Conservation (phyloP, 352 stramenopile genomes). For the Phytophthora cactorum region DNA sequence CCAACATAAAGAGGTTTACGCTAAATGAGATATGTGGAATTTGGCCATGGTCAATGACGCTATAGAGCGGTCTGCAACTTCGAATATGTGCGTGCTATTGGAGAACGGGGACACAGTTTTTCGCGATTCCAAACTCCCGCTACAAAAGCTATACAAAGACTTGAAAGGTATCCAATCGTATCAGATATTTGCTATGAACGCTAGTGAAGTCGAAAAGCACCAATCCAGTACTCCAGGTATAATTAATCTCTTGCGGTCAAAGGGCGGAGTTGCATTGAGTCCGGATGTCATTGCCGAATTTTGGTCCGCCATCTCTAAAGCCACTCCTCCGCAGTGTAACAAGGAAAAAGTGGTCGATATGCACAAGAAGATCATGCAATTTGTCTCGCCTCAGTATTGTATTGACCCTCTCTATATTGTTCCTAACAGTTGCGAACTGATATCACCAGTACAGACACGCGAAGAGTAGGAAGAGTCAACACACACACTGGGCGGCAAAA, state of each 20-base stretch:
- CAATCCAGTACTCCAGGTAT: too few species aligned
- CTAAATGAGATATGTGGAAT: slow-evolving; percentile 7
- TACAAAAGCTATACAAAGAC: neutral
- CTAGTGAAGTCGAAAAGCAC: neutral
- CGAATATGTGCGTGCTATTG: neutral
- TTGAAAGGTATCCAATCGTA: neutral
- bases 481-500: too few species aligned
- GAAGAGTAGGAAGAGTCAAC: too few species aligned
- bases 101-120: neutral
- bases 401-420: neutral
- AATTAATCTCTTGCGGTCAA: too few species aligned
- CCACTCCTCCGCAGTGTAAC: too few species aligned
- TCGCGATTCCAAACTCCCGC: neutral
- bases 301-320: too few species aligned
- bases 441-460: too few species aligned
- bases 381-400: neutral
- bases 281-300: too few species aligned
- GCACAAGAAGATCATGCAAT: neutral
- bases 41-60: neutral
- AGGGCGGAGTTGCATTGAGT: too few species aligned
- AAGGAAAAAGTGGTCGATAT: neutral
- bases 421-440: too few species aligned
- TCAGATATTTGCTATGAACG: neutral
- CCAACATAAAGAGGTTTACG: slow-evolving; percentile 9
- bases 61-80: neutral